Conservation (phyloP, 495 filamentous ascomycete species). For the Xylaria palmicola region DNA sequence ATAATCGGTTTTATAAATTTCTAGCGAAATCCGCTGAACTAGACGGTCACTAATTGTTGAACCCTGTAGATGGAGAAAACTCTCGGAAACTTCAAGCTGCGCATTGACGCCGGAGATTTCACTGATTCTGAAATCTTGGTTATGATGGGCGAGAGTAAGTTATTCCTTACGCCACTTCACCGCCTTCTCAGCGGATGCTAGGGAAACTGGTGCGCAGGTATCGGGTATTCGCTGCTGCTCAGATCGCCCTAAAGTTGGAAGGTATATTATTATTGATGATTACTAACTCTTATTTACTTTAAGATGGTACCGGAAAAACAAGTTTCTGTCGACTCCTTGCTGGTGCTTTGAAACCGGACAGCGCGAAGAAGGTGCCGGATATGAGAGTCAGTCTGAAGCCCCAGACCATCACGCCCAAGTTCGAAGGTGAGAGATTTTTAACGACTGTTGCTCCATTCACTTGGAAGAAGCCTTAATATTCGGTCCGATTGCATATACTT, state of each 20-base stretch:
- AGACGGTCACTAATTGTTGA: not conserved
- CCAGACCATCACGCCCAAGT: constrained; percentile 98
- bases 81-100: constrained; percentile 82
- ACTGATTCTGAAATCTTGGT: constrained; percentile 98
- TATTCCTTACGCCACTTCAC: not conserved
- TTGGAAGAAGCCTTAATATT: not conserved
- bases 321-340: constrained; percentile 97
- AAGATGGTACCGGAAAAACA: constrained; percentile 82
- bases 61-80: constrained; percentile 81
- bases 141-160: constrained; percentile 90
- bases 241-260: constrained; percentile 39
- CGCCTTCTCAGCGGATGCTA: not conserved
- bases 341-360: constrained; percentile 87
- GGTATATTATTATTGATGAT: constrained; percentile 51
- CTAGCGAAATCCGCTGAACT: not conserved
- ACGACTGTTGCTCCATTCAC: not conserved
- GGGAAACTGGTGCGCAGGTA: not conserved
- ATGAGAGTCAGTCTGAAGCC: constrained; percentile 99
- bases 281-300: constrained; percentile 41
- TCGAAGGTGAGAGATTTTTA: constrained; percentile 47
- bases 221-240: not conserved
- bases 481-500: not conserved
- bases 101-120: constrained; percentile 78
- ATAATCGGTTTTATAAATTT: not conserved
- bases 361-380: constrained; percentile 68